Evolutionary conservation across 163 green algal species (phyloP), one percentile per base, ranked within the genome.

Genomic region (Prototheca wickerhamii): DNA sequence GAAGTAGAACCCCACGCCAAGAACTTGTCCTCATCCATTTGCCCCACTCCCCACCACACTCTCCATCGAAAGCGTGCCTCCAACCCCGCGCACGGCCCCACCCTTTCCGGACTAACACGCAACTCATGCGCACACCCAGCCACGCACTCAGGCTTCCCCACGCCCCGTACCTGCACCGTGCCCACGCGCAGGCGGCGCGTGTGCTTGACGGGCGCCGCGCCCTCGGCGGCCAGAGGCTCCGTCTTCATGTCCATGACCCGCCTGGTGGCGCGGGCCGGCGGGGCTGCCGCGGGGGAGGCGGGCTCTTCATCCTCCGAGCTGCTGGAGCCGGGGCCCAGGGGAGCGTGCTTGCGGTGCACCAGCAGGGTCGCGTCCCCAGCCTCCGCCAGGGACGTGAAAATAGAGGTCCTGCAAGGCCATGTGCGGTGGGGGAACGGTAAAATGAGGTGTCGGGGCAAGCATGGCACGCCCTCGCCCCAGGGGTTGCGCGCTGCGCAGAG

Each of bases 131-230:
- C n/a, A n/a, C n/a, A n/a, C n/a, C n/a, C n/a, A n/a, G n/a, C n/a
- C 37, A 44, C 10, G 37, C 10, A 44, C 15, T 1, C 10, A 44
- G 0, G 15, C 10, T 10, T 10, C 37, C 37, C 0, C 10, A 44
- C 37, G 10, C 37, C 37, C 37, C 37, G 37, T 44, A 44, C 37
- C 18, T 82, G 69, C n/a, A 83, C 61, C 31, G 71, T 62, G n/a
- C 76, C 76, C 29, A 83, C 72, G 8, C 58, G 63, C 57, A 83
- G 62, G 58, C 68, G 67, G 34, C 58, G 33, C 8, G 70, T 82
- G 5, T 56, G 67, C 58, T 75, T 74, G 33, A 78, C 33, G 50
- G 4, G 30, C 15, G 40, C 52, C 10, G 58, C 30, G 30, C 6
- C 30, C 25, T 53, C 58, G 5, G 23, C 28, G n/a, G 7, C 30